A percentile compares a stretch with the other conserved stretches of the same genome.
These are phyloP conservation scores for Raffaelea albimanens DNA, from an alignment of 2,329 filamentous ascomycete genomes.

Conservation along the genomic window DNA sequence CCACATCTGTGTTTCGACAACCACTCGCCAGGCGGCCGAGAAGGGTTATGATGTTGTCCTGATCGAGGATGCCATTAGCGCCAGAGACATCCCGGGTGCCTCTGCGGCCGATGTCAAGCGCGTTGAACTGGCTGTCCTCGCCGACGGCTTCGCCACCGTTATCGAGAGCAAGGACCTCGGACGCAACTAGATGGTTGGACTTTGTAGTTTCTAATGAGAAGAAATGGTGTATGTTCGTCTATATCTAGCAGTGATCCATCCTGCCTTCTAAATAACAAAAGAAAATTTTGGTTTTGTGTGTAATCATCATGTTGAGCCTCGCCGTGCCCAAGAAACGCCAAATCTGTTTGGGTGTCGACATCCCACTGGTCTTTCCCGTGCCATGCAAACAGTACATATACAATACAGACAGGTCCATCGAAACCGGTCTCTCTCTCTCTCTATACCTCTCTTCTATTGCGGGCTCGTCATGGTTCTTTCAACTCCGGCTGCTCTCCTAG, in stretches of 20 bases:
- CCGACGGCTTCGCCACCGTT: conserved; percentile 54
- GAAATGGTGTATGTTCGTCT: background rate
- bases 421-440: too few relatives aligned
- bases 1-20: conserved; percentile 52
- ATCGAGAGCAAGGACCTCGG: conserved; percentile 27
- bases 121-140: conserved; percentile 48
- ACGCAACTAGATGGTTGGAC: too few relatives aligned
- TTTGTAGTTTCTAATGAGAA: background rate
- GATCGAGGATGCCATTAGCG: conserved; percentile 53
- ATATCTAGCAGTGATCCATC: too few relatives aligned
- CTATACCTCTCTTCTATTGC: too few relatives aligned
- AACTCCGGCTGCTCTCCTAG: conserved; percentile 14
- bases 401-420: too few relatives aligned
- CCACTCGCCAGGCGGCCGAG: conserved; percentile 50
- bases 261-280: too few relatives aligned
- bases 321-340: too few relatives aligned
- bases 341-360: too few relatives aligned
- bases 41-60: conserved; percentile 55
- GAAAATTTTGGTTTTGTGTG: too few relatives aligned
- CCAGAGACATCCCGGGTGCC: conserved; percentile 56
- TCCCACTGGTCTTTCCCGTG: too few relatives aligned
- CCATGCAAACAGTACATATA: too few relatives aligned
- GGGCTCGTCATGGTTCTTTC: background rate
- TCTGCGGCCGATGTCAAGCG: conserved; percentile 40
- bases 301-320: too few relatives aligned